Percentiles rank a stretch among this genome's conserved stretches.
These are phyloP conservation scores for Leucosporidium creatinivorum DNA, from an alignment of 768 basidiomycete species.

Conservation along the genomic window DNA sequence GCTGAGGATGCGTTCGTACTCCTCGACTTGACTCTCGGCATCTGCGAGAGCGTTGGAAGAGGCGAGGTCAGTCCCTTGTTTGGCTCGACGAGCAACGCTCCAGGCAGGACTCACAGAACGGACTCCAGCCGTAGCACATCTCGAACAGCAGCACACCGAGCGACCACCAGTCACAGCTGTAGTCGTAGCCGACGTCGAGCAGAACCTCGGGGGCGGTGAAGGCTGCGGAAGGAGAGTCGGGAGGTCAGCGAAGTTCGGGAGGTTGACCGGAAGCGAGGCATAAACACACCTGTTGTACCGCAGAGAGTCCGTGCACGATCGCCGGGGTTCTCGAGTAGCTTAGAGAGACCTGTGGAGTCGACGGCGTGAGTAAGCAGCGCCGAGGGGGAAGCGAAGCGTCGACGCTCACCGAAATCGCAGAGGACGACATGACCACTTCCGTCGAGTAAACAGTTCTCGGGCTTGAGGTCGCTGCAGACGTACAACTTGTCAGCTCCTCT, in stretches of 20 bases:
- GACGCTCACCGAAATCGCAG: conserved; percentile 73
- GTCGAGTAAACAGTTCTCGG: conserved; percentile 94
- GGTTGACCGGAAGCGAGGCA: no score
- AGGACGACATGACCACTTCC: conserved; percentile 94
- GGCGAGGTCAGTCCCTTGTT: not conserved
- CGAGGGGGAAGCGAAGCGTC: no score
- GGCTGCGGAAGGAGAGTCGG: not conserved
- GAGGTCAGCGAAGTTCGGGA: no score
- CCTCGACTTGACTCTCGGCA: conserved; percentile 93
- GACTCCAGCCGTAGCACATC: conserved; percentile 99
- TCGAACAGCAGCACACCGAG: conserved; percentile 66
- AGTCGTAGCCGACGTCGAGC: conserved; percentile 60
- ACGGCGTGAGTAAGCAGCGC: not conserved
- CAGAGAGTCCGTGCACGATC: conserved; percentile 96
- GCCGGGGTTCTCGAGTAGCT: conserved; percentile 78
- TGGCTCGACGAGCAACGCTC: no score
- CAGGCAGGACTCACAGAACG: conserved; percentile 53
- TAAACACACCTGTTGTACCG: conserved; percentile 74
- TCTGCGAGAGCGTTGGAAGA: conserved; percentile 39
- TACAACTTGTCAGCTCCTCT: not conserved
- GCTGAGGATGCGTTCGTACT: conserved; percentile 79
- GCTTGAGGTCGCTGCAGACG: conserved; percentile 66
- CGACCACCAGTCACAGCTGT: conserved; percentile 71
- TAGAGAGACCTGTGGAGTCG: conserved; percentile 53
- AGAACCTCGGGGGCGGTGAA: conserved; percentile 70